Percentiles rank a stretch among this genome's conserved stretches.
phyloP scores from a whole-genome alignment of 768 basidiomycete genomes.

The Trametes punicea region DNA sequence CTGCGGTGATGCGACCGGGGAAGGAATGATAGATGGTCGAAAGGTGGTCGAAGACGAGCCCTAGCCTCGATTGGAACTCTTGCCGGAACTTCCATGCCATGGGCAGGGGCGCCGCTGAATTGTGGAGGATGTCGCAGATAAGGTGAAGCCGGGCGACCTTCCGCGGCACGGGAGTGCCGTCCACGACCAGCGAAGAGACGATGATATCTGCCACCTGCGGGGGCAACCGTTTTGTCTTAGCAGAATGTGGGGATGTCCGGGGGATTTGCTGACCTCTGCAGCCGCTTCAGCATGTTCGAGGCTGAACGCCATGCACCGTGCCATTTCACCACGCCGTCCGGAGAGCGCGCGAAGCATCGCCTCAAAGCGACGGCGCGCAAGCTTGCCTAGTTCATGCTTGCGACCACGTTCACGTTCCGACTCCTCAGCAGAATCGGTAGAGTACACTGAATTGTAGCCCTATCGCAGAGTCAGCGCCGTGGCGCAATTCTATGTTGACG shows the following conservation, averaged over 20 bases:
- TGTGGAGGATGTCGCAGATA: constrained; percentile 97
- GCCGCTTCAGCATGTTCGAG: constrained; percentile 96
- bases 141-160: constrained; percentile 94
- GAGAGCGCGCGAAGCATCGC: constrained; percentile 84
- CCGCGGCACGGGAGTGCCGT: constrained; percentile 93
- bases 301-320: constrained; percentile 95
- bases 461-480: constrained; percentile 29
- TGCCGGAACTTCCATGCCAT: constrained; percentile 98
- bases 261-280: constrained; percentile 60
- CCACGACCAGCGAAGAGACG: constrained; percentile 81
- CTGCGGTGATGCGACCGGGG: constrained; percentile 93
- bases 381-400: constrained; percentile 73
- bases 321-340: constrained; percentile 86
- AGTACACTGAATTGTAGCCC: constrained; percentile 87
- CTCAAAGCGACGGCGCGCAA: constrained; percentile 84
- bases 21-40: constrained; percentile 94
- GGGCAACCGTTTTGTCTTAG: background rate
- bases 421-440: constrained; percentile 92
- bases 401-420: constrained; percentile 81
- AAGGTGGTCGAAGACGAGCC: constrained; percentile 94
- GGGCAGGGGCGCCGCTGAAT: constrained; percentile 89
- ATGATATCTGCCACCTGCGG: constrained; percentile 85
- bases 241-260: constrained; percentile 3
- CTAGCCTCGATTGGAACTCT: constrained; percentile 87
- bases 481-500: background rate